These are phyloP conservation scores for Rubia balearica DNA, from an alignment of 305 asterid species.

Conservation along the genomic window DNA sequence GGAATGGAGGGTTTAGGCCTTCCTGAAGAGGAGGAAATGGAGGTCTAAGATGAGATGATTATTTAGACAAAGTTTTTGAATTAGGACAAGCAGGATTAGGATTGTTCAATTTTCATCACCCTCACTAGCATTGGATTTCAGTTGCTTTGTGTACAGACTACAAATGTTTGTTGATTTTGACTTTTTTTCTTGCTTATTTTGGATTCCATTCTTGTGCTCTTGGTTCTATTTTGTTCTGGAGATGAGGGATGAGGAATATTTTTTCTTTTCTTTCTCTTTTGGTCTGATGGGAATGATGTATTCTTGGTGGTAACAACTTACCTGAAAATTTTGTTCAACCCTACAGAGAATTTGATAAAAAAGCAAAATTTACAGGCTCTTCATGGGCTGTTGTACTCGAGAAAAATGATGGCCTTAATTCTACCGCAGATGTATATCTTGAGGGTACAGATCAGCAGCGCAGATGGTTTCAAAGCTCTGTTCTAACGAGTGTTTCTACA, in stretches of 20 bases:
- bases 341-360: background rate
- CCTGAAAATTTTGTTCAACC: background rate
- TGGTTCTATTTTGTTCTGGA: background rate
- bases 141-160: slow-evolving; percentile 48
- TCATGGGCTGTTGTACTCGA: slow-evolving; percentile 98
- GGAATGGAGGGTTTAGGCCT: slow-evolving; percentile 3
- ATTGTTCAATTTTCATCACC: slow-evolving; percentile 11
- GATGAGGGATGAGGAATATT: background rate
- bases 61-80: slow-evolving; percentile 3
- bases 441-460: slow-evolving; percentile 99
- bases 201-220: background rate
- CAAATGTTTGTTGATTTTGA: slow-evolving; percentile 14
- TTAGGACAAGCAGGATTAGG: slow-evolving; percentile 23
- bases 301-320: background rate
- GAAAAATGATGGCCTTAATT: slow-evolving; percentile 61
- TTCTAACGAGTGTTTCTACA: slow-evolving; percentile 84
- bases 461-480: slow-evolving; percentile 98
- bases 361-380: slow-evolving; percentile 48
- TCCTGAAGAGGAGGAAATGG: background rate
- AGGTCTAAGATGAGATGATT: background rate
- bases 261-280: no score
- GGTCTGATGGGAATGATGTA: background rate
- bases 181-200: background rate
- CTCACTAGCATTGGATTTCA: slow-evolving; percentile 22
- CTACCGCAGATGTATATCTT: slow-evolving; percentile 93